Conservation (phyloP, 192 early-diverging fungal genomes). For the Podila minutissima region DNA sequence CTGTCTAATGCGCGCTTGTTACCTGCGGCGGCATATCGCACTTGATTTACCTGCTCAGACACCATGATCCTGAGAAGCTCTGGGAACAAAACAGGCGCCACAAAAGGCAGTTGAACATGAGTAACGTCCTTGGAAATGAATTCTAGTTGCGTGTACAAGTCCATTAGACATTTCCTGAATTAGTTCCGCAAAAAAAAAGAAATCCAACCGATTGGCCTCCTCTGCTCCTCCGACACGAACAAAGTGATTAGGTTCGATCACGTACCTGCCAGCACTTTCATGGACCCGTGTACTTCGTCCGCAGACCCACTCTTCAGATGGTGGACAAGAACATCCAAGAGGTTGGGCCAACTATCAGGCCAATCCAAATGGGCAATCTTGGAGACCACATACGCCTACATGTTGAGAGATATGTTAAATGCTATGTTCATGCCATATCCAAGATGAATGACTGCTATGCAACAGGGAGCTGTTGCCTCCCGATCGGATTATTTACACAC, state of each 20-base stretch:
- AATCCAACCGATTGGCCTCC: neutral
- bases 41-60: conserved; percentile 52
- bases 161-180: too few relatives aligned
- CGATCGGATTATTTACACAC: conserved; percentile 49
- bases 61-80: conserved; percentile 81
- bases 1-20: neutral
- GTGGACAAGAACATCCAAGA: conserved; percentile 77
- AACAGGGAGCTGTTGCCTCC: too few relatives aligned
- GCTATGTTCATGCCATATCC: too few relatives aligned
- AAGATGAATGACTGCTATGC: too few relatives aligned
- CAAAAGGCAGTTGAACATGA: conserved; percentile 81
- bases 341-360: conserved; percentile 90
- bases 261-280: conserved; percentile 75
- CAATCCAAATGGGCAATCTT: conserved; percentile 91
- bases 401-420: too few relatives aligned
- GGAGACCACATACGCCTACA: conserved; percentile 81
- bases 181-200: too few relatives aligned
- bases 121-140: conserved; percentile 87
- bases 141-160: conserved; percentile 51
- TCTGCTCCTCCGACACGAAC: neutral
- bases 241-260: neutral
- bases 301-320: conserved; percentile 67
- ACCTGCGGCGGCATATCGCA: too few relatives aligned
- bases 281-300: conserved; percentile 83
- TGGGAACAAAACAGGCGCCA: conserved; percentile 82